phyloP scores from a whole-genome alignment of 2,329 filamentous ascomycete genomes.

The Cladophialophora carrionii region DNA sequence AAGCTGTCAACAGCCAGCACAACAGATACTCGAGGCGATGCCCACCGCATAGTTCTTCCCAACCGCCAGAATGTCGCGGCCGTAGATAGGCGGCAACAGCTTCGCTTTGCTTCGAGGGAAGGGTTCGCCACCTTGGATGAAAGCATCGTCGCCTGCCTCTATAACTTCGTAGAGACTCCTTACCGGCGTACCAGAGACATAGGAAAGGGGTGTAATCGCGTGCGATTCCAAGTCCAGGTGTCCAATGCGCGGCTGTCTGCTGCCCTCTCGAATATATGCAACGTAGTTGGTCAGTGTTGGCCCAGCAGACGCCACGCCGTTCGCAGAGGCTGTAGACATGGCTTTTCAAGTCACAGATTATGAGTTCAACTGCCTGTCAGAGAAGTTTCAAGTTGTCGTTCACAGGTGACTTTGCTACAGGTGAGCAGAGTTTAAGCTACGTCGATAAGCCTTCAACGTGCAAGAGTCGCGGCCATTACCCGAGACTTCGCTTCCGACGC shows the following conservation, averaged over 20 bases:
- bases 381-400: background rate
- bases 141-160: conserved; percentile 48
- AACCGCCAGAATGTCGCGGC: conserved; percentile 36
- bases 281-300: conserved; percentile 23
- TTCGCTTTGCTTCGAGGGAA: conserved; percentile 44
- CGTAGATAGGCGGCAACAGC: conserved; percentile 44
- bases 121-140: conserved; percentile 44
- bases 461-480: background rate
- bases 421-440: background rate
- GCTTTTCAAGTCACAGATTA: background rate
- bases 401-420: background rate
- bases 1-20: background rate
- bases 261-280: conserved; percentile 15
- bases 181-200: conserved; percentile 53
- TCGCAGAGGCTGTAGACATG: conserved; percentile 2
- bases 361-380: background rate
- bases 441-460: background rate
- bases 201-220: conserved; percentile 51
- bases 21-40: conserved; percentile 39
- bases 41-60: conserved; percentile 57
- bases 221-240: conserved; percentile 47
- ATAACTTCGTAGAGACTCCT: conserved; percentile 58
- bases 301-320: background rate
- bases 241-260: conserved; percentile 44
- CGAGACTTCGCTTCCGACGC: background rate